phyloP scores from a whole-genome alignment of 2,329 filamentous ascomycete genomes.

The Stachybotrys chlorohalonatus region DNA sequence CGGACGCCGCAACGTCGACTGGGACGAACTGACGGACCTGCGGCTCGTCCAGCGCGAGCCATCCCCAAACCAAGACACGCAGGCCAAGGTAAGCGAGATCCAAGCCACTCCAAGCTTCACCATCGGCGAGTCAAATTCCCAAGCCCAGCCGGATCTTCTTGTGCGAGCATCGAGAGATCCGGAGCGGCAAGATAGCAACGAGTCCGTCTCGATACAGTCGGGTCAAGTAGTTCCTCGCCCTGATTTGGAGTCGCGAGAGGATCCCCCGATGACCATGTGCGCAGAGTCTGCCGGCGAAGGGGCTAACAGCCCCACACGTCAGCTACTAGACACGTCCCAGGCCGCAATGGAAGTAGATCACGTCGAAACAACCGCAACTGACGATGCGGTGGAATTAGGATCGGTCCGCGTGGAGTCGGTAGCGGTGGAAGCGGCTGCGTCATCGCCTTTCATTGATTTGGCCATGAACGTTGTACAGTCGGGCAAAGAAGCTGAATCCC shows the following conservation, averaged over 20 bases:
- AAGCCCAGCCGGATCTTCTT: constrained; percentile 10
- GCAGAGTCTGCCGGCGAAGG: constrained; percentile 5
- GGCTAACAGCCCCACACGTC: constrained; percentile 9
- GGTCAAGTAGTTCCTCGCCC: constrained; percentile 14
- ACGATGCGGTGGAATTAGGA: not conserved
- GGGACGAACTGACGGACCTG: constrained; percentile 58
- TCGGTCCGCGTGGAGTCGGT: not conserved
- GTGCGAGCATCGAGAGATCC: constrained; percentile 1
- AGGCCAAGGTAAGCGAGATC: constrained; percentile 15
- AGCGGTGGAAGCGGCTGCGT: constrained; percentile 2
- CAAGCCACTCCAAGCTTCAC: constrained; percentile 5
- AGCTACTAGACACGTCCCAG: constrained; percentile 9
- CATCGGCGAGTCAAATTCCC: constrained; percentile 1
- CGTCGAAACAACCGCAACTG: not conserved
- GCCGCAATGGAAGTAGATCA: constrained; percentile 1
- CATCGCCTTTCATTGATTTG: not conserved
- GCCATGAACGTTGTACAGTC: not conserved
- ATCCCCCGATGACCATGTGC: constrained; percentile 11
- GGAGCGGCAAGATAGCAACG: constrained; percentile 6
- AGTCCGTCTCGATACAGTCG: constrained; percentile 18
- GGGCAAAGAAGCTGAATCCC: not conserved
- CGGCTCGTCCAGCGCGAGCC: constrained; percentile 45
- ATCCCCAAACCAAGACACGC: constrained; percentile 8
- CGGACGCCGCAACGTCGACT: constrained; percentile 50
- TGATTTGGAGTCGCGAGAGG: constrained; percentile 9